A percentile compares a stretch with the other conserved stretches of the same genome.
These are phyloP conservation scores for Aspergillus sp. DNA, from an alignment of 2,329 filamentous ascomycete genomes.

Conservation along the genomic window DNA sequence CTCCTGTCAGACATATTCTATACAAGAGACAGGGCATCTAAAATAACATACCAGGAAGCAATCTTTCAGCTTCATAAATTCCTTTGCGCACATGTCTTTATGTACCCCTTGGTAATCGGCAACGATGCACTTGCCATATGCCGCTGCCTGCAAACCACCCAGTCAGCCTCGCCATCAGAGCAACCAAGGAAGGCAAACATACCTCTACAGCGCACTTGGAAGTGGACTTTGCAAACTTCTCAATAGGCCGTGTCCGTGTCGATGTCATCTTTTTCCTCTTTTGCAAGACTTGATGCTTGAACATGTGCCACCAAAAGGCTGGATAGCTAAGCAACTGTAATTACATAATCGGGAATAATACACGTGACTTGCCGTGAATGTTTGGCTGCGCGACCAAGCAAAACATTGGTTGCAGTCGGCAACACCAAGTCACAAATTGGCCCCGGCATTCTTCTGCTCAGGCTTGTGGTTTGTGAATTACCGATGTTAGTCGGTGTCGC, in stretches of 20 bases:
- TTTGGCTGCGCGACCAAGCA: constrained; percentile 21
- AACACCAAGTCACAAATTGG: constrained; percentile 7
- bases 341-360: constrained; percentile 16
- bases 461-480: constrained; percentile 5
- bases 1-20: constrained; percentile 10
- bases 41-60: constrained; percentile 71
- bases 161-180: background rate
- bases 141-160: constrained; percentile 61
- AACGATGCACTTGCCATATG: constrained; percentile 89
- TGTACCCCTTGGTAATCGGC: constrained; percentile 85
- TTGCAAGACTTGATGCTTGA: background rate
- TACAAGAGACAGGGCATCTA: background rate
- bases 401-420: constrained; percentile 12
- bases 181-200: constrained; percentile 14
- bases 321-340: background rate
- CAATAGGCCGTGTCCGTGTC: constrained; percentile 60
- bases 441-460: constrained; percentile 4
- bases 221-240: constrained; percentile 66
- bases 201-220: constrained; percentile 68
- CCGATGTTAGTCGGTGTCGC: constrained; percentile 7
- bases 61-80: constrained; percentile 82
- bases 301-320: background rate
- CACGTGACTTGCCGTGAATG: constrained; percentile 16
- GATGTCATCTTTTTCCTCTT: constrained; percentile 38
- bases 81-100: constrained; percentile 84